phyloP scores from a whole-genome alignment of 2,329 filamentous ascomycete genomes.

The Colletotrichum neosansevieriae region DNA sequence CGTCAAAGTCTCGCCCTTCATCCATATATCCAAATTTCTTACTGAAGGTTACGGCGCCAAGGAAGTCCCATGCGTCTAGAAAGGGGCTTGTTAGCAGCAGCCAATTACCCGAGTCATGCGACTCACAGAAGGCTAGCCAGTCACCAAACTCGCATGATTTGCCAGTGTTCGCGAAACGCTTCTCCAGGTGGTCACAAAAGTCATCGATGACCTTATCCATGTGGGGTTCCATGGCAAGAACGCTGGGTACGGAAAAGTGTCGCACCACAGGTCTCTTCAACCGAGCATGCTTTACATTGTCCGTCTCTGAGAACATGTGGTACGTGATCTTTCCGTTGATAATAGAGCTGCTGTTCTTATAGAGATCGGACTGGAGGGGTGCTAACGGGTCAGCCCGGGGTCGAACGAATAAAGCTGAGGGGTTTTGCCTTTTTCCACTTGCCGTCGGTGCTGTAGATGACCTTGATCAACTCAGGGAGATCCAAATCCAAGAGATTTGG shows the following conservation, averaged over 20 bases:
- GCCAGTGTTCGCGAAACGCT: slow-evolving; percentile 45
- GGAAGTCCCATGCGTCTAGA: slow-evolving; percentile 54
- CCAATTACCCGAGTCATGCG: background rate
- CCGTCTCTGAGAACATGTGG: slow-evolving; percentile 53
- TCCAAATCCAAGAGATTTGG: slow-evolving; percentile 47
- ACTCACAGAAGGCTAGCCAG: slow-evolving; percentile 46
- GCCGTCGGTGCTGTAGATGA: slow-evolving; percentile 46
- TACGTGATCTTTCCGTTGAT: slow-evolving; percentile 51
- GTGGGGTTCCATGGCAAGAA: slow-evolving; percentile 47
- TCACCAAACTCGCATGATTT: slow-evolving; percentile 42
- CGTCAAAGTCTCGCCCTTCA: slow-evolving; percentile 51
- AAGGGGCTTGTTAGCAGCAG: background rate
- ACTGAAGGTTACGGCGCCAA: slow-evolving; percentile 55
- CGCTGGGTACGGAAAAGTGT: slow-evolving; percentile 49
- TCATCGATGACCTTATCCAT: slow-evolving; percentile 48
- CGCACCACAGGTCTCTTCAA: slow-evolving; percentile 53
- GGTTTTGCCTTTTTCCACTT: slow-evolving; percentile 41
- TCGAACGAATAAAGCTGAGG: background rate
- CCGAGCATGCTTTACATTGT: slow-evolving; percentile 49
- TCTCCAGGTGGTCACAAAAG: slow-evolving; percentile 47
- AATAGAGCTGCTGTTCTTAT: slow-evolving; percentile 50
- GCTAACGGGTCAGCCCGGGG: no score
- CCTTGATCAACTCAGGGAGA: slow-evolving; percentile 45
- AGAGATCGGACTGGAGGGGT: slow-evolving; percentile 50
- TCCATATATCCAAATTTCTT: slow-evolving; percentile 56